Percentiles rank a stretch among this genome's conserved stretches.
These are phyloP conservation scores for Basidiobolus meristosporus DNA, from an alignment of 371 early-diverging fungal species.

Conservation along the genomic window DNA sequence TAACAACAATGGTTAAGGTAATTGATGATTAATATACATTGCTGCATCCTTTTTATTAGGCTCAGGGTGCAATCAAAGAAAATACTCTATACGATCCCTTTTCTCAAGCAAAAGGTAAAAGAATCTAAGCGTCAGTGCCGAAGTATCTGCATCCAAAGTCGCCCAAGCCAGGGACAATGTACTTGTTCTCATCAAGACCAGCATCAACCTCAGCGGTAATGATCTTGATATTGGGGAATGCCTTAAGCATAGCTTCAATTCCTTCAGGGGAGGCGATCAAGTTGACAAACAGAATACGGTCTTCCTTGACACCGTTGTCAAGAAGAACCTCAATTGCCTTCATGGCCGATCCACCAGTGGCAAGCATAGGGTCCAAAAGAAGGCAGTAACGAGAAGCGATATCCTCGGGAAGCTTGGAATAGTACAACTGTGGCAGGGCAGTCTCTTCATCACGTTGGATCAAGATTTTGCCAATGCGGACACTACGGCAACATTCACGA, in stretches of 20 bases:
- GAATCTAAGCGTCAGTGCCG: conserved; percentile 17
- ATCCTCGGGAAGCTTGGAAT: conserved; percentile 79
- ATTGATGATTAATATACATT: too few relatives aligned
- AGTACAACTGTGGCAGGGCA: conserved; percentile 68
- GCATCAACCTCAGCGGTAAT: conserved; percentile 69
- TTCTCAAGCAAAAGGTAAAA: too few relatives aligned
- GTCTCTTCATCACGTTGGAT: conserved; percentile 92
- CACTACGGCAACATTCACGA: conserved; percentile 74
- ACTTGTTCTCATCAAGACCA: conserved; percentile 62
- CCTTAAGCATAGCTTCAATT: conserved; percentile 39
- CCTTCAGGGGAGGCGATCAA: conserved; percentile 72
- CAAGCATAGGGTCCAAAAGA: conserved; percentile 87
- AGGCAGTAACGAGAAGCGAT: conserved; percentile 69
- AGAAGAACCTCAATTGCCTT: conserved; percentile 77
- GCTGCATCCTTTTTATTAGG: too few relatives aligned
- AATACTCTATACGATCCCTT: too few relatives aligned
- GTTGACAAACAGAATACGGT: conserved; percentile 67
- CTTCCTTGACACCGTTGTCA: conserved; percentile 69
- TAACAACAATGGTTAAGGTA: too few relatives aligned
- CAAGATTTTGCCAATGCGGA: conserved; percentile 83
- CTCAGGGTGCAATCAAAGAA: too few relatives aligned
- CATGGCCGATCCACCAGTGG: conserved; percentile 87
- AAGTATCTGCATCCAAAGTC: conserved; percentile 70
- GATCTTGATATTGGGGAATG: conserved; percentile 67
- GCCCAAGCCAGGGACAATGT: conserved; percentile 82